phyloP scores from a whole-genome alignment of 148 eudicot species.

The Beta vulgaris region DNA sequence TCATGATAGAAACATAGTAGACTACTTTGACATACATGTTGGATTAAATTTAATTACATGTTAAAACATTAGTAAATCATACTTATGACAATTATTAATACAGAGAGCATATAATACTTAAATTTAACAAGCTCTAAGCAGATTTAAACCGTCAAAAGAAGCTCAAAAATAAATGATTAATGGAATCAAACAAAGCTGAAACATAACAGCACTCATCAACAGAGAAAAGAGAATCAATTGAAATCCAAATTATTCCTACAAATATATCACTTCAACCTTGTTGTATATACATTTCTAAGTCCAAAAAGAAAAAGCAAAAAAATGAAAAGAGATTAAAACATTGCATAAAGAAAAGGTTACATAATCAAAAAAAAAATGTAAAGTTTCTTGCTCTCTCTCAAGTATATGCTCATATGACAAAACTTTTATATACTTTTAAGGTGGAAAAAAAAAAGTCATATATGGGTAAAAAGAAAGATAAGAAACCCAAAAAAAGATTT shows the following conservation, averaged over 20 bases:
- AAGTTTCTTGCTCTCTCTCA: background rate
- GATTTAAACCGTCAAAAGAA: too few relatives aligned
- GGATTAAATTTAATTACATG: too few relatives aligned
- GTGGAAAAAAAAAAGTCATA: background rate
- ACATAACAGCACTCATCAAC: too few relatives aligned
- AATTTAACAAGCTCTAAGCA: too few relatives aligned
- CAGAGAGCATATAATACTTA: too few relatives aligned
- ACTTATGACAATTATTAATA: too few relatives aligned
- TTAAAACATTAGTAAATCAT: too few relatives aligned
- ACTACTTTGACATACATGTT: too few relatives aligned
- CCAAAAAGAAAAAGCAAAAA: background rate
- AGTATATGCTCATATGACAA: background rate
- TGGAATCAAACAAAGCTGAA: too few relatives aligned
- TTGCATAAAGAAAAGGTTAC: background rate
- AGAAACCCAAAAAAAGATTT: background rate
- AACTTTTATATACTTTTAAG: background rate
- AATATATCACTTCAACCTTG: background rate
- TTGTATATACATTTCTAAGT: background rate
- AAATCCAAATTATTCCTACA: background rate
- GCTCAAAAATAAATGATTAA: too few relatives aligned
- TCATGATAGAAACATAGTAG: too few relatives aligned
- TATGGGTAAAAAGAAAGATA: background rate
- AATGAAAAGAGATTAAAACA: background rate
- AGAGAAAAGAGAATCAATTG: background rate
- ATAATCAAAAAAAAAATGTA: too few relatives aligned